phyloP scores from a whole-genome alignment of 495 filamentous ascomycete species.

The Aspergillus coremiiformis region DNA sequence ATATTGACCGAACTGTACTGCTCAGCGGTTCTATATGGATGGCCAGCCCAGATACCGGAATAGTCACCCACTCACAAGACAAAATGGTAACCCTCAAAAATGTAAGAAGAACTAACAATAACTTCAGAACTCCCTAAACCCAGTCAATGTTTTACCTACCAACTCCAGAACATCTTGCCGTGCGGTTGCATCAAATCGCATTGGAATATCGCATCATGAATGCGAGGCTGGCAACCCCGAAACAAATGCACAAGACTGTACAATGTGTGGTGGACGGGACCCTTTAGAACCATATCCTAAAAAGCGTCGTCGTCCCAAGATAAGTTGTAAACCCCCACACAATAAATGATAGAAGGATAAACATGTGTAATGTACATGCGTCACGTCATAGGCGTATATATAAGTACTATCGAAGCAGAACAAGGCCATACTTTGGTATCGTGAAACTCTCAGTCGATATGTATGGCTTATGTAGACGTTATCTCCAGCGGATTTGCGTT shows the following conservation, averaged over 20 bases:
- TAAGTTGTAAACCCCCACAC: slow-evolving; percentile 3
- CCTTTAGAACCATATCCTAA: neutral
- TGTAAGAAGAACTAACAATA: neutral
- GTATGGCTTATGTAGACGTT: slow-evolving; percentile 30
- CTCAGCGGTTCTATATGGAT: neutral
- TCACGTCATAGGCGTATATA: slow-evolving; percentile 27
- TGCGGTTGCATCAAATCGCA: neutral
- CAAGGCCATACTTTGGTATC: neutral
- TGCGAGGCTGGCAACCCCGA: neutral
- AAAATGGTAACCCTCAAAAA: neutral
- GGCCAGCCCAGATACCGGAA: neutral
- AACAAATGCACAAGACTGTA: neutral
- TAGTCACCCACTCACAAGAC: neutral
- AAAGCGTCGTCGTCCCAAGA: neutral
- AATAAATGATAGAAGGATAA: slow-evolving; percentile 10
- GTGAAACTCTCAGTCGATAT: neutral
- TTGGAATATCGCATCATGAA: neutral
- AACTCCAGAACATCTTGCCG: slow-evolving; percentile 1
- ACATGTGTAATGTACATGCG: slow-evolving; percentile 36
- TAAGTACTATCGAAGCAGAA: neutral
- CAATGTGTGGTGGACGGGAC: neutral
- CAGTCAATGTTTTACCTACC: neutral
- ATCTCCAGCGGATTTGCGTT: slow-evolving; percentile 40
- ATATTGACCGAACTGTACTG: neutral
- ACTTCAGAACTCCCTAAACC: neutral